These are phyloP conservation scores for Cryptococcus jaspeensis DNA, from an alignment of 1,284 basidiomycete species.

Conservation along the genomic window DNA sequence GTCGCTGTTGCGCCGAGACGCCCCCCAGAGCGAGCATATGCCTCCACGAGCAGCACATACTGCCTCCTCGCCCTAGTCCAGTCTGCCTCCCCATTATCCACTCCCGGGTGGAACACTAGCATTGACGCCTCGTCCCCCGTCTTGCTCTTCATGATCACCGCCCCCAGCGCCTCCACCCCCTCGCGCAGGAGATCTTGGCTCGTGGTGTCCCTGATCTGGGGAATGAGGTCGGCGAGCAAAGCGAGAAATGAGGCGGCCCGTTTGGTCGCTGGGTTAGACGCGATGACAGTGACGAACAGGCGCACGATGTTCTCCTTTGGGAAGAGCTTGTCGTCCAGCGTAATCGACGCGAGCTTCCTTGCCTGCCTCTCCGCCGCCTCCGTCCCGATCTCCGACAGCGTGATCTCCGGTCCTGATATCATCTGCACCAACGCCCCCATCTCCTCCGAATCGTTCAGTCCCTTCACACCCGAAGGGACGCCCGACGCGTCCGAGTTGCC, in stretches of 20 bases:
- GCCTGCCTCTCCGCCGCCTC: slow-evolving; percentile 61
- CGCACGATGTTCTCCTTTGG: slow-evolving; percentile 67
- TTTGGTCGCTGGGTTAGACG: slow-evolving; percentile 65
- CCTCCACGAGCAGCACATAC: slow-evolving; percentile 62
- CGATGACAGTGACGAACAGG: slow-evolving; percentile 74
- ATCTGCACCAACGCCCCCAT: slow-evolving; percentile 67
- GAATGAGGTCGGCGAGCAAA: slow-evolving; percentile 61
- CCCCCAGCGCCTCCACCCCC: slow-evolving; percentile 64
- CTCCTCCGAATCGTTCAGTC: slow-evolving; percentile 66
- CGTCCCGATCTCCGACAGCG: slow-evolving; percentile 60
- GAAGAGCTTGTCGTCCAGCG: slow-evolving; percentile 63
- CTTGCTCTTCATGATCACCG: slow-evolving; percentile 28
- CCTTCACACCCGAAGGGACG: slow-evolving; percentile 63
- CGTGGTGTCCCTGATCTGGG: slow-evolving; percentile 61
- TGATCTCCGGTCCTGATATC: slow-evolving; percentile 44
- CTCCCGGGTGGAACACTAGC: slow-evolving; percentile 52
- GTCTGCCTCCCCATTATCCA: slow-evolving; percentile 56
- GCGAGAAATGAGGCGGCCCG: slow-evolving; percentile 68
- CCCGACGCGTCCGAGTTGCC: slow-evolving; percentile 23
- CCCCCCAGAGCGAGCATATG: slow-evolving; percentile 62
- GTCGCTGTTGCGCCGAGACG: slow-evolving; percentile 56
- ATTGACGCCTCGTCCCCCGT: slow-evolving; percentile 51
- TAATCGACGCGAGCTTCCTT: slow-evolving; percentile 56
- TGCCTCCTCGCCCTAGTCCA: slow-evolving; percentile 62
- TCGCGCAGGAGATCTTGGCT: slow-evolving; percentile 62